Conservation (phyloP, 1,284 basidiomycete genomes). For the Sphaerobolus stellatus region DNA sequence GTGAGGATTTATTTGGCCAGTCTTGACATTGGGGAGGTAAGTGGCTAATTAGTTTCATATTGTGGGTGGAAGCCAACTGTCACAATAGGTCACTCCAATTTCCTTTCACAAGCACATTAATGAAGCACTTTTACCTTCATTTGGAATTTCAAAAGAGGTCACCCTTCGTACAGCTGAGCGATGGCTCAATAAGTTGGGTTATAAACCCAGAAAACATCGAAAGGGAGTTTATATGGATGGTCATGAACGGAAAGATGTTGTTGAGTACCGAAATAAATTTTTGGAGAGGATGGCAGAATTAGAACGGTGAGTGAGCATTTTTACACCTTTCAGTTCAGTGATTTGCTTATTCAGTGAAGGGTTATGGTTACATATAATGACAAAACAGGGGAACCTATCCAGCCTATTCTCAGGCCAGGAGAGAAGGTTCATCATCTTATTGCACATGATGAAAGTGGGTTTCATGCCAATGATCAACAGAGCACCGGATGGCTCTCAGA, state of each 20-base stretch:
- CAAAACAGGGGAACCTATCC: slow-evolving; percentile 16
- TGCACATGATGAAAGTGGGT: slow-evolving; percentile 24
- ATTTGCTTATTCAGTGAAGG: slow-evolving; percentile 3
- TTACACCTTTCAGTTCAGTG: neutral
- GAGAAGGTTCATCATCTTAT: slow-evolving; percentile 22
- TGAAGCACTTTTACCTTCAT: slow-evolving; percentile 17
- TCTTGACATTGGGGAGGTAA: neutral
- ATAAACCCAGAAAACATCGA: slow-evolving; percentile 11
- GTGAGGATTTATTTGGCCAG: neutral
- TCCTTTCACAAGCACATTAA: slow-evolving; percentile 18
- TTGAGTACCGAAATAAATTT: slow-evolving; percentile 20
- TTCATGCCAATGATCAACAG: slow-evolving; percentile 24
- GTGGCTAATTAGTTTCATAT: neutral
- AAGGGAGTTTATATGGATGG: slow-evolving; percentile 29
- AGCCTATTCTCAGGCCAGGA: slow-evolving; percentile 17
- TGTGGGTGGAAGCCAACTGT: neutral
- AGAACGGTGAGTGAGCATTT: slow-evolving; percentile 14
- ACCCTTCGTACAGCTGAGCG: slow-evolving; percentile 14
- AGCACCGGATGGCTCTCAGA: slow-evolving; percentile 10
- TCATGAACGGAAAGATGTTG: slow-evolving; percentile 29
- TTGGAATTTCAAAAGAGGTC: slow-evolving; percentile 17
- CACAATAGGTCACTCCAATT: neutral
- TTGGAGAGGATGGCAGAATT: slow-evolving; percentile 16
- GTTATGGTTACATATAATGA: slow-evolving; percentile 16
- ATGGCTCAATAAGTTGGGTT: slow-evolving; percentile 25